Evolutionary conservation across 352 stramenopile genomes (phyloP).

Genomic region (Globisporangium parvum): DNA sequence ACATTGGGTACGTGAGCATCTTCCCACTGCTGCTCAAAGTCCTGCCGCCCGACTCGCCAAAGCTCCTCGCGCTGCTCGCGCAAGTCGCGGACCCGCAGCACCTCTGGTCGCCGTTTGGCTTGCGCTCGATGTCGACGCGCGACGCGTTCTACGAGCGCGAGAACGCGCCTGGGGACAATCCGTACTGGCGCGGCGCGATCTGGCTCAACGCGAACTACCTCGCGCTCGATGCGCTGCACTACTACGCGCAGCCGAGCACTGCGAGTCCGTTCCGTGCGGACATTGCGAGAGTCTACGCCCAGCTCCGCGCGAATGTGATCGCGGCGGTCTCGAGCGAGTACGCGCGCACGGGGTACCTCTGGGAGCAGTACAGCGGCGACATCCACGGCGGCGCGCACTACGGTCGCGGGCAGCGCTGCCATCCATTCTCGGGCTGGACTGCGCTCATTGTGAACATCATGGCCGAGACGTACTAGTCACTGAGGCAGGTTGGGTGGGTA

Average conservation of each 20-base stretch:
- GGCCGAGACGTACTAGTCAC: slow-evolving; percentile 82
- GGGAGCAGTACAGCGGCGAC: slow-evolving; percentile 92
- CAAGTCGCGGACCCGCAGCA: slow-evolving; percentile 56
- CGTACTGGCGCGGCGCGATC: slow-evolving; percentile 92
- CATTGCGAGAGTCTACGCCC: slow-evolving; percentile 38
- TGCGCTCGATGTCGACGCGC: slow-evolving; percentile 83
- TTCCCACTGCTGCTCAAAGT: slow-evolving; percentile 83
- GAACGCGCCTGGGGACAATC: slow-evolving; percentile 88
- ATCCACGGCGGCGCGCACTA: slow-evolving; percentile 33
- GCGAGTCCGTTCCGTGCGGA: slow-evolving; percentile 36
- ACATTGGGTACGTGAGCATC: slow-evolving; percentile 86
- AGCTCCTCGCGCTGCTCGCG: slow-evolving; percentile 48
- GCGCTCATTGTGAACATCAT: slow-evolving; percentile 91
- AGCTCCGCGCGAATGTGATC: slow-evolving; percentile 58
- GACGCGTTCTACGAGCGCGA: slow-evolving; percentile 86
- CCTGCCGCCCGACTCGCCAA: slow-evolving; percentile 55
- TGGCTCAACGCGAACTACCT: slow-evolving; percentile 95
- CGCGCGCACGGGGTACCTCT: slow-evolving; percentile 86
- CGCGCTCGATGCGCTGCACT: slow-evolving; percentile 72
- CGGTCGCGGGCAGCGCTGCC: slow-evolving; percentile 82
- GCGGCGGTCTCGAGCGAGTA: slow-evolving; percentile 72
- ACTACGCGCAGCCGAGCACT: slow-evolving; percentile 49
- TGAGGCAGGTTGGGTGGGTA: too few species aligned
- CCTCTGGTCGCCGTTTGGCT: slow-evolving; percentile 70
- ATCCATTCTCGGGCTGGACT: slow-evolving; percentile 94